Evolutionary conservation across 169 alveolate species (phyloP).

Genomic region (Plasmodium inui): DNA sequence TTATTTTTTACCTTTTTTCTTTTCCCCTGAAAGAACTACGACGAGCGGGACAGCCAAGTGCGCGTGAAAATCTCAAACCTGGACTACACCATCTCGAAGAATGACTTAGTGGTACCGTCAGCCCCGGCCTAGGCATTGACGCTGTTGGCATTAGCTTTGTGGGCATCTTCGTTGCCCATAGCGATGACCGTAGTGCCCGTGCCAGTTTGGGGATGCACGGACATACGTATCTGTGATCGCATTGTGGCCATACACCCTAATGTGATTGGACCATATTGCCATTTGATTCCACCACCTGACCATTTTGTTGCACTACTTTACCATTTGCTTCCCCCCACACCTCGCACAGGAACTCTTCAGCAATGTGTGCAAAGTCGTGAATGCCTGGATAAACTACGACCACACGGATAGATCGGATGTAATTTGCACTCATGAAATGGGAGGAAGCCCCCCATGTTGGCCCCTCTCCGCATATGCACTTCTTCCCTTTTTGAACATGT

Average conservation of each 20-base stretch:
- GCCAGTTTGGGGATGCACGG: background rate
- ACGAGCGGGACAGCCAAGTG: conserved; percentile 15
- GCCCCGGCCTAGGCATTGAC: too few relatives aligned
- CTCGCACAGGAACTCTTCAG: conserved; percentile 42
- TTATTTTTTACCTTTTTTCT: background rate
- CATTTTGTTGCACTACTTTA: background rate
- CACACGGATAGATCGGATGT: conserved; percentile 76
- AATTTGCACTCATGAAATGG: conserved; percentile 3
- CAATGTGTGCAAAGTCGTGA: conserved; percentile 68
- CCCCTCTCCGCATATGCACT: background rate
- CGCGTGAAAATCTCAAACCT: conserved; percentile 57
- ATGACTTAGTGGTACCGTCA: conserved; percentile 55
- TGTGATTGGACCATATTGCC: background rate
- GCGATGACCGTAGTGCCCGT: background rate
- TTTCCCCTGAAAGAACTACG: conserved; percentile 24
- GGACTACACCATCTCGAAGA: conserved; percentile 62
- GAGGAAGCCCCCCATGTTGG: background rate
- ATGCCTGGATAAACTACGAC: conserved; percentile 74
- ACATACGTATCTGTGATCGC: background rate
- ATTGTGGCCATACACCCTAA: background rate
- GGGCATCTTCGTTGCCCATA: background rate
- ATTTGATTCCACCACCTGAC: background rate
- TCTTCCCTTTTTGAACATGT: background rate
- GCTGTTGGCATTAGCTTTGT: too few relatives aligned
- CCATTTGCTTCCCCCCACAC: background rate